Conservation (phyloP, 2,329 filamentous ascomycete species). For the Anthostomella pinea region DNA sequence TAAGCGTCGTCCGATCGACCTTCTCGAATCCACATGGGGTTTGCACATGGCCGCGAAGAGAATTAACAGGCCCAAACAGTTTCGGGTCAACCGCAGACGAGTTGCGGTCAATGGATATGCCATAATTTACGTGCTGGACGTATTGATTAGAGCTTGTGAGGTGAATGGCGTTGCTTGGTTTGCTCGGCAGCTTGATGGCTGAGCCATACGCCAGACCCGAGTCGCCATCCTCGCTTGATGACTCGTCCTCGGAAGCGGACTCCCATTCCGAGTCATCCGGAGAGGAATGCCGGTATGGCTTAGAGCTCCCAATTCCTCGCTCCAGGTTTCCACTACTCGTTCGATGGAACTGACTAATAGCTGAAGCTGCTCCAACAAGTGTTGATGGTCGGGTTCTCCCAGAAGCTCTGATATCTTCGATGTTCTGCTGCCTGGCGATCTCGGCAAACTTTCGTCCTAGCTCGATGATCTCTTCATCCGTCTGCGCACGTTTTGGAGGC, state of each 20-base stretch:
- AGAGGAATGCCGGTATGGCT: slow-evolving; percentile 35
- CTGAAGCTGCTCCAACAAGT: slow-evolving; percentile 39
- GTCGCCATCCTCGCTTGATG: slow-evolving; percentile 40
- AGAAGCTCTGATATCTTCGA: slow-evolving; percentile 44
- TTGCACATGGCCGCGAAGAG: slow-evolving; percentile 54
- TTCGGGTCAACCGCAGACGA: slow-evolving; percentile 54
- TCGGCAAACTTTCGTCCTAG: slow-evolving; percentile 54
- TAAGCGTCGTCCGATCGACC: slow-evolving; percentile 29
- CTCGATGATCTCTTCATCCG: slow-evolving; percentile 56
- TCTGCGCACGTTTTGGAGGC: slow-evolving; percentile 37
- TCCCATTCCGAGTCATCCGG: slow-evolving; percentile 54
- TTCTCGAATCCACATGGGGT: slow-evolving; percentile 55
- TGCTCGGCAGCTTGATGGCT: slow-evolving; percentile 21
- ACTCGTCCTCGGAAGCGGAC: slow-evolving; percentile 51
- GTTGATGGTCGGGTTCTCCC: slow-evolving; percentile 39
- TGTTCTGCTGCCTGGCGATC: slow-evolving; percentile 50
- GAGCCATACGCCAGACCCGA: slow-evolving; percentile 45
- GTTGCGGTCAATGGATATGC: slow-evolving; percentile 29
- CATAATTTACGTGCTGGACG: slow-evolving; percentile 18
- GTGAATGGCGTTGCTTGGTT: slow-evolving; percentile 11
- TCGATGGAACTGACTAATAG: slow-evolving; percentile 40
- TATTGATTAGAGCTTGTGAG: slow-evolving; percentile 11
- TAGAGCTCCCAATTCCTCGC: slow-evolving; percentile 42
- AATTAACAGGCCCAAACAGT: slow-evolving; percentile 60
- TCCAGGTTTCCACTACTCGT: slow-evolving; percentile 34